Conservation (phyloP, 768 basidiomycete genomes). For the Trametes gibbosa region DNA sequence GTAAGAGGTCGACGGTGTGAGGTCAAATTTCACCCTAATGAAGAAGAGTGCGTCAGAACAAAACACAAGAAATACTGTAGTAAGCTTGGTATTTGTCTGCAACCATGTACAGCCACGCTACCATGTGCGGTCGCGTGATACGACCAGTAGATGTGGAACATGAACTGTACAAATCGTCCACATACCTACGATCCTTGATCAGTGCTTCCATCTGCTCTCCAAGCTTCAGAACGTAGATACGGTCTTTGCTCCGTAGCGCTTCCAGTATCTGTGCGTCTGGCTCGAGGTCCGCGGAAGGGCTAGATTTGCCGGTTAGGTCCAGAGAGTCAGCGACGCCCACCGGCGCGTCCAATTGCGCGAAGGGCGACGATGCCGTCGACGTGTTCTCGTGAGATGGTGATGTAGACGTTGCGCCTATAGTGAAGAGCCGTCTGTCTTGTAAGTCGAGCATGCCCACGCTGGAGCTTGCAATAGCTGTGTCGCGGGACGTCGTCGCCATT, state of each 20-base stretch:
- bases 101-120: background rate
- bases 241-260: slow-evolving; percentile 84
- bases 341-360: slow-evolving; percentile 8
- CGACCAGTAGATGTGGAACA: background rate
- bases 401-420: slow-evolving; percentile 12
- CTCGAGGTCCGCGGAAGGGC: slow-evolving; percentile 35
- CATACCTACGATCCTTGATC: slow-evolving; percentile 72
- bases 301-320: slow-evolving; percentile 4
- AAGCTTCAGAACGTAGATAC: slow-evolving; percentile 85
- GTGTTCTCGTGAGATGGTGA: slow-evolving; percentile 22
- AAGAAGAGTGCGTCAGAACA: slow-evolving; percentile 11
- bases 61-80: too few species aligned
- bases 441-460: slow-evolving; percentile 23
- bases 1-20: slow-evolving; percentile 72
- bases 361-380: slow-evolving; percentile 10
- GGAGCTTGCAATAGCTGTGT: slow-evolving; percentile 14
- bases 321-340: slow-evolving; percentile 5
- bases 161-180: slow-evolving; percentile 14
- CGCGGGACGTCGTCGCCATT: slow-evolving; percentile 21
- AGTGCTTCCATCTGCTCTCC: slow-evolving; percentile 82
- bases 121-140: slow-evolving; percentile 17
- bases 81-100: too few species aligned
- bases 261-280: slow-evolving; percentile 81
- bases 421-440: slow-evolving; percentile 9
- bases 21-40: slow-evolving; percentile 58